Evolutionary conservation across 1,139 yeast species (phyloP).

Genomic region (Pichia sp.): DNA sequence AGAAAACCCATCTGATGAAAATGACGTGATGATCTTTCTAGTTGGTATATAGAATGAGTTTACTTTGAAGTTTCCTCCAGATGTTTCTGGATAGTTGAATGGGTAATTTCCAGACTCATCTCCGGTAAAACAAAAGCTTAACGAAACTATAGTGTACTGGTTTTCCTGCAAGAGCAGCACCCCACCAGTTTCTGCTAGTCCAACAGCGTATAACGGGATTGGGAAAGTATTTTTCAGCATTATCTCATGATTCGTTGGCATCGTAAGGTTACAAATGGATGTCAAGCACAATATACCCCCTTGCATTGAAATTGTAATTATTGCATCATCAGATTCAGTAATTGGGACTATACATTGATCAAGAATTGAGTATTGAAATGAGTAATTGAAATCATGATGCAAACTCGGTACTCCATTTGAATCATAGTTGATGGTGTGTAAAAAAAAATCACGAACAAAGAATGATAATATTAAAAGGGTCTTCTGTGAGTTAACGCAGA

Average conservation of each 20-base stretch:
- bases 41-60: slow-evolving; percentile 27
- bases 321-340: slow-evolving; percentile 6
- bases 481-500: background rate
- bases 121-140: slow-evolving; percentile 26
- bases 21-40: slow-evolving; percentile 11
- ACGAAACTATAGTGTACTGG: slow-evolving; percentile 23
- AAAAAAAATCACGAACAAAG: background rate
- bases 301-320: slow-evolving; percentile 1
- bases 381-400: slow-evolving; percentile 5
- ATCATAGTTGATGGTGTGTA: slow-evolving; percentile 20
- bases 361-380: background rate
- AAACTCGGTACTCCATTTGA: slow-evolving; percentile 4
- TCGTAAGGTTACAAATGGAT: slow-evolving; percentile 3
- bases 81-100: slow-evolving; percentile 15
- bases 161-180: slow-evolving; percentile 26
- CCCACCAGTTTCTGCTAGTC: slow-evolving; percentile 24
- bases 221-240: slow-evolving; percentile 25
- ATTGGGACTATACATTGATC: slow-evolving; percentile 9
- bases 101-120: slow-evolving; percentile 25
- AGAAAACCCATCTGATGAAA: slow-evolving; percentile 2
- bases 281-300: slow-evolving; percentile 5
- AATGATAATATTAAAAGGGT: slow-evolving; percentile 1
- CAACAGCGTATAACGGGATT: slow-evolving; percentile 26
- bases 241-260: slow-evolving; percentile 6
- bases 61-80: slow-evolving; percentile 8